Percentiles rank a stretch among this genome's conserved stretches.
Conservation (phyloP, 208 protist species). For the Trypanosoma congolense region DNA sequence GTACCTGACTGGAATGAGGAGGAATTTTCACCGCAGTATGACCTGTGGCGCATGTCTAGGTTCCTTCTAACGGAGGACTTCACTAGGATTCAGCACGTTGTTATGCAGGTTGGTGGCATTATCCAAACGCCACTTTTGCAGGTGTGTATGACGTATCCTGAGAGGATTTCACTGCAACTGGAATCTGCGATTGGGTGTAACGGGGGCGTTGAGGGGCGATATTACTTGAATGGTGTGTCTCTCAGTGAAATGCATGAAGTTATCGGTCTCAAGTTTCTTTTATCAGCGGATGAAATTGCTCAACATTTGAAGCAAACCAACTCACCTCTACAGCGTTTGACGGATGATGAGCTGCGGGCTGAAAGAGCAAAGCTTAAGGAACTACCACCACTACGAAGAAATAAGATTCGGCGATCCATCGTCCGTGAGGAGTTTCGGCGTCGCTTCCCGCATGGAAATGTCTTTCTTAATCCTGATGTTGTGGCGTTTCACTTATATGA, state of each 20-base stretch:
- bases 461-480: slow-evolving; percentile 29
- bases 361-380: slow-evolving; percentile 19
- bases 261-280: slow-evolving; percentile 22
- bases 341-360: slow-evolving; percentile 14
- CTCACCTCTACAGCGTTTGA: slow-evolving; percentile 6
- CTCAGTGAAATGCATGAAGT: slow-evolving; percentile 14
- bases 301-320: slow-evolving; percentile 5
- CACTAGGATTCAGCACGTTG: slow-evolving; percentile 9
- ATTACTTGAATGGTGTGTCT: slow-evolving; percentile 13
- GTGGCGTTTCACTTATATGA: slow-evolving; percentile 33
- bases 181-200: slow-evolving; percentile 3
- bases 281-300: slow-evolving; percentile 18
- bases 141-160: slow-evolving; percentile 25
- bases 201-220: slow-evolving; percentile 5
- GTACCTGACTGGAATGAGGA: slow-evolving; percentile 5
- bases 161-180: slow-evolving; percentile 20
- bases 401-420: slow-evolving; percentile 19
- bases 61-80: slow-evolving; percentile 20
- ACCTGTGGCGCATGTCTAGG: slow-evolving; percentile 24
- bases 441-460: slow-evolving; percentile 27
- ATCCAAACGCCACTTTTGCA: slow-evolving; percentile 17
- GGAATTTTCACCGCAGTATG: slow-evolving; percentile 23
- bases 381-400: slow-evolving; percentile 9
- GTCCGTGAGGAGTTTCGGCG: slow-evolving; percentile 32
- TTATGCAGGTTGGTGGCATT: slow-evolving; percentile 1